These are phyloP conservation scores for Talaromyces funiculosus DNA, from an alignment of 2,329 filamentous ascomycete species.

Conservation along the genomic window DNA sequence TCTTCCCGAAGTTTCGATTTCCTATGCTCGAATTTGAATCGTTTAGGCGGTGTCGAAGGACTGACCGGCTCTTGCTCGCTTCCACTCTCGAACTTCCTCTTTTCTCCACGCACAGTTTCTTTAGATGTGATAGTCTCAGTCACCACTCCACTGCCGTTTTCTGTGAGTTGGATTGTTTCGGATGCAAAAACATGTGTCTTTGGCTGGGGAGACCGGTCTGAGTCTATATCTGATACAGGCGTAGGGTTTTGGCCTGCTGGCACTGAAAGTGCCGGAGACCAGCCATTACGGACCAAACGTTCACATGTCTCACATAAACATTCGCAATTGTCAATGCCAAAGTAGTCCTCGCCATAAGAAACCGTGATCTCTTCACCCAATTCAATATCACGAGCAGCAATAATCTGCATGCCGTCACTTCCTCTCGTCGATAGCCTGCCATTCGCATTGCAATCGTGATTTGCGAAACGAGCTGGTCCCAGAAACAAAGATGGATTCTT, in stretches of 20 bases:
- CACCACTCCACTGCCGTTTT: too few relatives aligned
- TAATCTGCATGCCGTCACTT: slow-evolving; percentile 81
- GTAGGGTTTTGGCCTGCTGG: slow-evolving; percentile 30
- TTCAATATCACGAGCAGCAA: slow-evolving; percentile 74
- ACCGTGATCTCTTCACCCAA: slow-evolving; percentile 94
- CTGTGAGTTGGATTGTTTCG: background rate
- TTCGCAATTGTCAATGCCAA: slow-evolving; percentile 90
- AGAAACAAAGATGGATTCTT: slow-evolving; percentile 90
- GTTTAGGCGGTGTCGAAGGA: slow-evolving; percentile 28
- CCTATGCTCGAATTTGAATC: slow-evolving; percentile 29
- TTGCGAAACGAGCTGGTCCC: slow-evolving; percentile 91
- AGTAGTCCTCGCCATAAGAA: slow-evolving; percentile 92
- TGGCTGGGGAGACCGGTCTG: background rate
- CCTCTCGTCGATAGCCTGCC: slow-evolving; percentile 79
- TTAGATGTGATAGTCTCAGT: background rate
- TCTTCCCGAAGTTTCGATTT: slow-evolving; percentile 34
- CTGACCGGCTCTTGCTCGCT: slow-evolving; percentile 16
- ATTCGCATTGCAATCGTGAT: slow-evolving; percentile 94
- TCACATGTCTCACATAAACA: slow-evolving; percentile 91
- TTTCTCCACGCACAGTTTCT: slow-evolving; percentile 14
- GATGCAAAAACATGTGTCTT: background rate
- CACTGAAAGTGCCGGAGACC: slow-evolving; percentile 51
- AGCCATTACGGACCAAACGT: slow-evolving; percentile 68
- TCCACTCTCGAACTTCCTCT: background rate
- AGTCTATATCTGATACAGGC: slow-evolving; percentile 21